These are phyloP conservation scores for Boletus sp. DNA, from an alignment of 768 basidiomycete species.

Conservation along the genomic window DNA sequence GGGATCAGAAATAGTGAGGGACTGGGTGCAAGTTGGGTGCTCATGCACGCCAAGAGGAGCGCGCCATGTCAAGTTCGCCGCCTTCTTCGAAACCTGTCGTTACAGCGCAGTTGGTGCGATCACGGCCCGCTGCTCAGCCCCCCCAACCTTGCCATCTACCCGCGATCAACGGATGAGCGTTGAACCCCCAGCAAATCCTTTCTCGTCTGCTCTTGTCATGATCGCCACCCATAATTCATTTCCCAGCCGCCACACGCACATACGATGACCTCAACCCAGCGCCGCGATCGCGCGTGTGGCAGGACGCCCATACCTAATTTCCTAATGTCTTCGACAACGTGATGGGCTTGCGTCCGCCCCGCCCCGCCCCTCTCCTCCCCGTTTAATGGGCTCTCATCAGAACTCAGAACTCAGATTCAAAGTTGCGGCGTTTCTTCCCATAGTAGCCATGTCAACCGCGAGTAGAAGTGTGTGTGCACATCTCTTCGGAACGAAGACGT, in stretches of 20 bases:
- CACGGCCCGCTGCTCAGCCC: constrained; percentile 12
- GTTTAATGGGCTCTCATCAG: too few species aligned
- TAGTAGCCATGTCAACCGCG: constrained; percentile 20
- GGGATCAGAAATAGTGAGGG: background rate
- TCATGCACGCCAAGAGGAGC: background rate
- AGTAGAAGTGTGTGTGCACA: too few species aligned
- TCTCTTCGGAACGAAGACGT: background rate
- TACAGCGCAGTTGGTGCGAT: constrained; percentile 12
- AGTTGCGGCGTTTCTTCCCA: constrained; percentile 4
- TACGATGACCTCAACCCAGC: too few species aligned
- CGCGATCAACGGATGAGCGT: constrained; percentile 21
- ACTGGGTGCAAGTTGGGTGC: background rate
- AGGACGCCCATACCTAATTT: too few species aligned
- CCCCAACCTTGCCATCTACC: background rate
- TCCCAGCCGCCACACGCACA: constrained; percentile 2
- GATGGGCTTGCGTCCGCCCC: too few species aligned
- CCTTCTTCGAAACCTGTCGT: constrained; percentile 15
- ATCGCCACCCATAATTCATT: constrained; percentile 20
- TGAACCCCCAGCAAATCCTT: background rate
- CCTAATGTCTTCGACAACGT: too few species aligned
- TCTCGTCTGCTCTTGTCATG: constrained; percentile 10
- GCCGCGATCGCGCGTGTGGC: too few species aligned
- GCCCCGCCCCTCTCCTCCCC: too few species aligned
- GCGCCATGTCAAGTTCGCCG: background rate
- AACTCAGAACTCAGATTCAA: too few species aligned